Evolutionary conservation across 2,329 filamentous ascomycete species (phyloP), one percentile per base, ranked within the genome.

Genomic region (Botrytis fabae): DNA sequence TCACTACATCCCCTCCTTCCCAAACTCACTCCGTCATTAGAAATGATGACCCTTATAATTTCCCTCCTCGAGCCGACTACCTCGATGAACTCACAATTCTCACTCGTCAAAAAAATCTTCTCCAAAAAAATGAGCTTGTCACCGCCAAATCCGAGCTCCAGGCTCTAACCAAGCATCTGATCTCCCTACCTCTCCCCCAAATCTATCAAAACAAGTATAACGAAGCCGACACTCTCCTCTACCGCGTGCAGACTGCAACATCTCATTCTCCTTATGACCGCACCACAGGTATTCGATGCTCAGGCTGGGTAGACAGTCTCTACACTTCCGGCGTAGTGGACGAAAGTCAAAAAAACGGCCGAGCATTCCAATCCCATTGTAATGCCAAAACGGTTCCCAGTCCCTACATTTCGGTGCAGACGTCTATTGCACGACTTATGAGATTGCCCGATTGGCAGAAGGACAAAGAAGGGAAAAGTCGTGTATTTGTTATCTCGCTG

Each of bases 201-300:
- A 20, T 7, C 22, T 4, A 0, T 2, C 2, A 12, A 22, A 59
- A 3, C 1, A 6, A 12, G 4, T 0, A 25, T 25, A 0, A 4
- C 48, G n/a, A 14, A 1, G 12, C 44, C 28, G 68, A 70, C 7
- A 61, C 18, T 7, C 28, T 61, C 10, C 54, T 70, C 1, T 70
- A 70, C 40, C 35, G 68, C 20, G 10, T 18, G 1, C 54, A 70
- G 4, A 48, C 7, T 10, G 12, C 20, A 14, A 2, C 22, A 20
- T 44, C 48, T 4, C 22, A 46, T 4, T 44, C 48, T 7, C 14
- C 22, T 4, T 38, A 61, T 44, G 8, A 3, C 8, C 28, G 16
- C 28, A 5, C 8, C 4, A 20, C 25, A 4, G 54, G 68, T 5
- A n/a, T 70, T 3, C n/a, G 40, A 3, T 70, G 54, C 20, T 44